Evolutionary conservation across 106 monocot genomes (phyloP), one percentile per base, ranked within the genome.

Genomic region (Acorus calamus): DNA sequence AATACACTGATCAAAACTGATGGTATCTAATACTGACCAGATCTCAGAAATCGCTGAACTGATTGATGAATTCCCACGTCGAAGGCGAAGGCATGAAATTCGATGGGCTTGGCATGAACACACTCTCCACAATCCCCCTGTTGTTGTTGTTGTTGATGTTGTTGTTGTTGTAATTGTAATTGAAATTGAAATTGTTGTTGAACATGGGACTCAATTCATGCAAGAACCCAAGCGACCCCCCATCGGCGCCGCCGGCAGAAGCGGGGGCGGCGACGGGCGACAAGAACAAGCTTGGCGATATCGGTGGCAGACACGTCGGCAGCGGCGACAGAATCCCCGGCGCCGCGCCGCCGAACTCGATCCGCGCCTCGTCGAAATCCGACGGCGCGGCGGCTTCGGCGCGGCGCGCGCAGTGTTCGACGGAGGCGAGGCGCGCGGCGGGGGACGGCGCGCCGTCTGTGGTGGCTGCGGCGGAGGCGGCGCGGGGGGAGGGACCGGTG

Each of bases 381-480:
- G 0, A 45, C 11, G 46, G 11, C 14, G 69, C 14, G 41, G 63
- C 53, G 61, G n/a, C n/a, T n/a, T n/a, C n/a, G n/a, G 8, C 60
- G 9, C 0, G 49, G 0, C 7, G 66, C 42, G 53, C 69, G 8
- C 65, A 64, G 8, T 41, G 66, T 78, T 91, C 83, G 12, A 83
- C 55, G 9, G 89, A 13, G 6, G 90, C 90, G 8, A 86, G 13
- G 2, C 65, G 62, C 52, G 86, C 86, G 5, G 91, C 86, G 8
- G 86, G 86, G 14, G 84, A 86, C 8, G 72, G 68, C 3, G 73
- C 71, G 6, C 53, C 75, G 4, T 47, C 47, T 55, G 49, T 11
- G 58, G n/a, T n/a, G 63, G 42, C 8, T 11, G 50, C 41, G 5
- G 42, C 13, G 5, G 13, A 9, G 53, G 12, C 44, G 53, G 12